Evolutionary conservation across 352 stramenopile species (phyloP), one percentile per base, ranked within the genome.

Genomic region (Phytophthora colocasiae): DNA sequence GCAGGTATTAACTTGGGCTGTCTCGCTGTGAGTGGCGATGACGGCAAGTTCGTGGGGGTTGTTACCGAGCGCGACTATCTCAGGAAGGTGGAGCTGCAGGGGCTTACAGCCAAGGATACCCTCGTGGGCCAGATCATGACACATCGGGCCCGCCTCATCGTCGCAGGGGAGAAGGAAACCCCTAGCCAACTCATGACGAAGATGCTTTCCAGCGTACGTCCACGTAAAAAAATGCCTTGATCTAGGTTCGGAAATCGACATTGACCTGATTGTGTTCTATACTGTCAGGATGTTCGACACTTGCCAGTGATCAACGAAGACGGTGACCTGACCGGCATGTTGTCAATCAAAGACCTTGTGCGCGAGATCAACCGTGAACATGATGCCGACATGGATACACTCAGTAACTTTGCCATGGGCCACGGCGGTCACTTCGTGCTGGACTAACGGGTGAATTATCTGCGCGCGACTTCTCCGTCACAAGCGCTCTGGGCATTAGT

Each of bases 11-110:
- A 98, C 67, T 71, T 98, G 27, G 94, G 89, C 75, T 97, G 79
- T 48, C 78, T 99, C 19, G 95, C 97, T 0, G 95, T 97, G 38
- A 96, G 88, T 43, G 89, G 96, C 67, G 77, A 78, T 8, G 75
- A 89, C 48, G 92, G 89, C 54, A 96, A 97, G 73, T 96, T 98
- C 55, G 89, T 90, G 3, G 93, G 93, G 39, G 78, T 99, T 19
- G 78, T 99, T 32, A 97, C 83, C 47, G 96, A 99, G 82, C 90
- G 96, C 62, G 96, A 99, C 71, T 98, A 98, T 79, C 84, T 99
- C 47, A 93, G 91, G 69, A 99, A 99, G 66, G 93, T 99, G 48
- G 96, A 97, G 64, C 78, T 99, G 40, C 89, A 98, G 52, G 91
- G 85, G 8, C 89, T 96, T 53, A 97, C 89, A 12, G 89, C 85